phyloP scores from a whole-genome alignment of 306 rosid species.

The Corylus heterophylla region DNA sequence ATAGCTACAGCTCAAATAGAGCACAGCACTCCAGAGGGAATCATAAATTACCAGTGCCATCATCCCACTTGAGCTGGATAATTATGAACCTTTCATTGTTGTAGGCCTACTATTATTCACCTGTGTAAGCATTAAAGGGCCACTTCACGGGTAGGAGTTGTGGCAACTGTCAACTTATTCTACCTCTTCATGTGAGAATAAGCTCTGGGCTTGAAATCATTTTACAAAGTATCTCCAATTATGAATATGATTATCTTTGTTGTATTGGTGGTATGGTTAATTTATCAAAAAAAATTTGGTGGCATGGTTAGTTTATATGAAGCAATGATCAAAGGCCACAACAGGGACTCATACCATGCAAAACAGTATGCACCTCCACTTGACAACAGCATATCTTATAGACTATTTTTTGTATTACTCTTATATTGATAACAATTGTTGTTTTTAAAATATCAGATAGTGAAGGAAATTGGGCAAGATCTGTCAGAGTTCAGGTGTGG shows the following conservation, averaged over 20 bases:
- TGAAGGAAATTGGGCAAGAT: slow-evolving; percentile 75
- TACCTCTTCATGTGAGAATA: neutral
- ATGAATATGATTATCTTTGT: neutral
- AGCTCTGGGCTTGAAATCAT: neutral
- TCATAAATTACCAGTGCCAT: neutral
- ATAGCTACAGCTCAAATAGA: neutral
- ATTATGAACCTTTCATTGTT: neutral
- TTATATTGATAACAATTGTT: neutral
- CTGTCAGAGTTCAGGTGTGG: slow-evolving; percentile 88
- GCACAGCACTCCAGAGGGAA: neutral
- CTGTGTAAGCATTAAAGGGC: neutral
- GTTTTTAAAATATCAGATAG: slow-evolving; percentile 42
- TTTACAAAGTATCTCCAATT: neutral
- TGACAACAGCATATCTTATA: neutral
- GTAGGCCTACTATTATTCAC: neutral
- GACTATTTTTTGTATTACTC: neutral
- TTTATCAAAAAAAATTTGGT: too few relatives aligned
- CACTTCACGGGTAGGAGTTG: neutral
- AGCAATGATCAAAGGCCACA: neutral
- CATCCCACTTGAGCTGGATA: neutral
- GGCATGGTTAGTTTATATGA: too few relatives aligned
- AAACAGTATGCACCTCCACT: neutral
- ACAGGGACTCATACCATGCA: neutral
- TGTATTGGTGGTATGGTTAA: too few relatives aligned
- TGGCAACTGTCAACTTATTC: neutral